These are phyloP conservation scores for Suillus spraguei DNA, from an alignment of 768 basidiomycete species.

Conservation along the genomic window DNA sequence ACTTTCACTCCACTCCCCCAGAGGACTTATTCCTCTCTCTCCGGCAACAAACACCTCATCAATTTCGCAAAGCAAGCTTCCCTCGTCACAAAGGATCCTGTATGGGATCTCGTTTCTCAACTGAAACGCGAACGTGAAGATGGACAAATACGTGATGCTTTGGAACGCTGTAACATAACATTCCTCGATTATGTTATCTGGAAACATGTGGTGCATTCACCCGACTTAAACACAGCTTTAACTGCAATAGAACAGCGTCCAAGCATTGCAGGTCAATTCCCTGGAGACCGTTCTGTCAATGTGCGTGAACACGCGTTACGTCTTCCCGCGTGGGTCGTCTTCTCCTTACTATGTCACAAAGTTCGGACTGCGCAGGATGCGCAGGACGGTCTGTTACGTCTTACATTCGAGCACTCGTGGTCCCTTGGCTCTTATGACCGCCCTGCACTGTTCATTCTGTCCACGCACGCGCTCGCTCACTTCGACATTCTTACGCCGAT, in stretches of 20 bases:
- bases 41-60: conserved; percentile 21
- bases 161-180: conserved; percentile 36
- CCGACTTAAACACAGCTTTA: conserved; percentile 37
- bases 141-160: conserved; percentile 21
- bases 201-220: conserved; percentile 37
- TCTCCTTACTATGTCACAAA: conserved; percentile 51
- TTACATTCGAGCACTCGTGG: conserved; percentile 45
- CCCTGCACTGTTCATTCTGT: conserved; percentile 48
- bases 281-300: not conserved
- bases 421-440: conserved; percentile 34
- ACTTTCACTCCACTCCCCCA: not conserved
- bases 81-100: conserved; percentile 38
- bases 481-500: conserved; percentile 51
- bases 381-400: conserved; percentile 41
- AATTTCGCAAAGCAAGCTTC: conserved; percentile 38
- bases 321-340: conserved; percentile 56
- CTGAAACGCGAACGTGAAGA: conserved; percentile 26
- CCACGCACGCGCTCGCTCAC: conserved; percentile 50
- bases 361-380: conserved; percentile 50
- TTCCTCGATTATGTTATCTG: conserved; percentile 42
- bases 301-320: not conserved
- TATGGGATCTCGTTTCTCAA: conserved; percentile 44
- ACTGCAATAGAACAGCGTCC: conserved; percentile 19
- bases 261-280: conserved; percentile 3
- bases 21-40: conserved; percentile 23